Evolutionary conservation across 352 stramenopile species (phyloP).

Genomic region (Phytophthora sp.): DNA sequence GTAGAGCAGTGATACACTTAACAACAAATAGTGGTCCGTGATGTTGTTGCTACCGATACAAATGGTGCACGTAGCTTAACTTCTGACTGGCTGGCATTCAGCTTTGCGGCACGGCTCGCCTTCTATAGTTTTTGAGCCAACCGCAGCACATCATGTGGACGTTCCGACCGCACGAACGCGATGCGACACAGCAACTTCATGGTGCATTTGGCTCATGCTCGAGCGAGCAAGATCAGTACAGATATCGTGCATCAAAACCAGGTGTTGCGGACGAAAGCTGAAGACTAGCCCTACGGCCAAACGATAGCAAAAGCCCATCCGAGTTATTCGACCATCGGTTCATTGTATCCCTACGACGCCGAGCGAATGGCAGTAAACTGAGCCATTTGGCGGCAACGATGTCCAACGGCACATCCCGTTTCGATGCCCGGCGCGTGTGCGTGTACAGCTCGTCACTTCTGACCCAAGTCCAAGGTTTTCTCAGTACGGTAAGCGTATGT

Average conservation of each 20-base stretch:
- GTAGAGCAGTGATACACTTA: not conserved
- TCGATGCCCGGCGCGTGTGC: conserved; percentile 4
- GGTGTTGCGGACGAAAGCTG: not conserved
- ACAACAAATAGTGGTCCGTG: not conserved
- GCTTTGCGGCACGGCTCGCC: not conserved
- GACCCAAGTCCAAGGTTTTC: conserved; percentile 14
- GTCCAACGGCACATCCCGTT: conserved; percentile 21
- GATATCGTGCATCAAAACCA: not conserved
- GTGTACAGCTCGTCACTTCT: not conserved
- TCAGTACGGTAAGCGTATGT: not conserved
- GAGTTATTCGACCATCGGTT: not conserved
- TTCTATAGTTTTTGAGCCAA: not conserved
- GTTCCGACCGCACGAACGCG: not conserved
- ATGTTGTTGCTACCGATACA: not conserved
- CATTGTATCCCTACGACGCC: not conserved
- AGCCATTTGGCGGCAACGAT: not conserved
- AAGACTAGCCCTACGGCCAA: conserved; percentile 2
- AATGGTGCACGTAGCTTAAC: not conserved
- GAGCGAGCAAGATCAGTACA: not conserved
- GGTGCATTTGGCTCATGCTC: not conserved
- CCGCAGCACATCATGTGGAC: not conserved
- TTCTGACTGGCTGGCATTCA: not conserved
- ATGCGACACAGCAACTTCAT: not conserved
- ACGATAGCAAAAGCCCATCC: no score
- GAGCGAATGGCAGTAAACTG: not conserved